Conservation (phyloP, 805 yeast genomes). For the Metschnikowia peoriensis region DNA sequence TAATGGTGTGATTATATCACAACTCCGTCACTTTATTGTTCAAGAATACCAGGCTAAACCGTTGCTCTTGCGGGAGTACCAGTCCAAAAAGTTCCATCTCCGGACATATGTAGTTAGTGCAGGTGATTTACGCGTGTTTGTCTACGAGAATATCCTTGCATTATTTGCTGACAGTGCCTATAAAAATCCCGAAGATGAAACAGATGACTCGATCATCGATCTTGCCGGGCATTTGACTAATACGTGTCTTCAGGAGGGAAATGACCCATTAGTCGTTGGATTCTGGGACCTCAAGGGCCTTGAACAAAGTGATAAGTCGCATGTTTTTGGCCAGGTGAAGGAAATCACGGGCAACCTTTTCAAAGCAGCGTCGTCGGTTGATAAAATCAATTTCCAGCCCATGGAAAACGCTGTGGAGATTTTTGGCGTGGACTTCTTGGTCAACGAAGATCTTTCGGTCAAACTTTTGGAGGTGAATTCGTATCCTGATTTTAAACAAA, state of each 20-base stretch:
- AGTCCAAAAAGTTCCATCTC: slow-evolving; percentile 79
- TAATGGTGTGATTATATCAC: slow-evolving; percentile 78
- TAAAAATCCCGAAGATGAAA: slow-evolving; percentile 23
- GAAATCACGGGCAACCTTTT: slow-evolving; percentile 67
- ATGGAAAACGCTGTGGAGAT: slow-evolving; percentile 78
- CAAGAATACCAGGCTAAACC: slow-evolving; percentile 79
- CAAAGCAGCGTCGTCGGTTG: slow-evolving; percentile 76
- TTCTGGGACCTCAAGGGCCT: slow-evolving; percentile 54
- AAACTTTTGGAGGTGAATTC: slow-evolving; percentile 82
- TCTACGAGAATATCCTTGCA: slow-evolving; percentile 76
- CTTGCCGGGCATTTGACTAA: slow-evolving; percentile 86
- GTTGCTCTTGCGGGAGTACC: slow-evolving; percentile 57
- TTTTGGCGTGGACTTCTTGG: slow-evolving; percentile 85
- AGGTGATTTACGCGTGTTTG: slow-evolving; percentile 76
- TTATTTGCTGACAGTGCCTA: slow-evolving; percentile 69
- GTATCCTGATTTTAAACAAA: slow-evolving; percentile 95
- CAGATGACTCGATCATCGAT: slow-evolving; percentile 33
- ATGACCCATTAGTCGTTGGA: slow-evolving; percentile 55
- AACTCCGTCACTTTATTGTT: slow-evolving; percentile 84
- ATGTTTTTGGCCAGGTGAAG: slow-evolving; percentile 55
- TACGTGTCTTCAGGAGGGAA: slow-evolving; percentile 78
- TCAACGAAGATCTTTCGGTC: slow-evolving; percentile 54
- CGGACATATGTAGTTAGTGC: slow-evolving; percentile 77
- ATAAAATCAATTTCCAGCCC: slow-evolving; percentile 82
- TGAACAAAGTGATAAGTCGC: slow-evolving; percentile 26